A percentile compares a stretch with the other conserved stretches of the same genome.
Conservation (phyloP, 2,329 filamentous ascomycete genomes). For the Colletotrichum eleusines region DNA sequence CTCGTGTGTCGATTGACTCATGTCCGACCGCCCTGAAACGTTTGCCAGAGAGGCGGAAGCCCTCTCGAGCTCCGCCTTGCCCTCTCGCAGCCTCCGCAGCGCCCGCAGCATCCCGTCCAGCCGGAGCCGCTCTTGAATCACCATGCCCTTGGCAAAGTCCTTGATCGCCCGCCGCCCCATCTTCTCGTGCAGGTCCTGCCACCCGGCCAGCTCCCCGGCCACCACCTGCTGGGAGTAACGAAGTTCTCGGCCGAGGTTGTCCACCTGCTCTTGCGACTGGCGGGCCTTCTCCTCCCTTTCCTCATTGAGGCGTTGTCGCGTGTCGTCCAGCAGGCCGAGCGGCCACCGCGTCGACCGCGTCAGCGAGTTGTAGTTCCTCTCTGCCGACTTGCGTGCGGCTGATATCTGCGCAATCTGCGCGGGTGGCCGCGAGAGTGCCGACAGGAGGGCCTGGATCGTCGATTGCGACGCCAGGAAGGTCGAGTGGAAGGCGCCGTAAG, state of each 20-base stretch:
- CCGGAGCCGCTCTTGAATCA: slow-evolving; percentile 83
- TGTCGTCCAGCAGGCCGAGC: slow-evolving; percentile 86
- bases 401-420: slow-evolving; percentile 82
- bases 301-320: slow-evolving; percentile 82
- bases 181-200: slow-evolving; percentile 89
- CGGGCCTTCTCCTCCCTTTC: slow-evolving; percentile 86
- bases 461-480: slow-evolving; percentile 84
- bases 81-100: slow-evolving; percentile 69
- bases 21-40: slow-evolving; percentile 36
- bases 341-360: slow-evolving; percentile 84
- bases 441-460: slow-evolving; percentile 84
- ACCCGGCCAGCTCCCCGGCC: slow-evolving; percentile 89
- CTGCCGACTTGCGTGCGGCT: slow-evolving; percentile 78
- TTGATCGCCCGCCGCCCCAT: slow-evolving; percentile 80
- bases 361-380: slow-evolving; percentile 81
- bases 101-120: slow-evolving; percentile 86
- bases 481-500: slow-evolving; percentile 79
- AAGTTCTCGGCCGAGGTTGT: slow-evolving; percentile 82
- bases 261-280: slow-evolving; percentile 76
- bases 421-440: slow-evolving; percentile 82
- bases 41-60: slow-evolving; percentile 10
- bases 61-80: slow-evolving; percentile 38
- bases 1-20: slow-evolving; percentile 38
- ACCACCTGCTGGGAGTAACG: slow-evolving; percentile 95
- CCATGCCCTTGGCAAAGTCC: slow-evolving; percentile 81